Base-by-base conservation (phyloP, 768 basidiomycete species). In the Hydnum rufescens region DNA sequence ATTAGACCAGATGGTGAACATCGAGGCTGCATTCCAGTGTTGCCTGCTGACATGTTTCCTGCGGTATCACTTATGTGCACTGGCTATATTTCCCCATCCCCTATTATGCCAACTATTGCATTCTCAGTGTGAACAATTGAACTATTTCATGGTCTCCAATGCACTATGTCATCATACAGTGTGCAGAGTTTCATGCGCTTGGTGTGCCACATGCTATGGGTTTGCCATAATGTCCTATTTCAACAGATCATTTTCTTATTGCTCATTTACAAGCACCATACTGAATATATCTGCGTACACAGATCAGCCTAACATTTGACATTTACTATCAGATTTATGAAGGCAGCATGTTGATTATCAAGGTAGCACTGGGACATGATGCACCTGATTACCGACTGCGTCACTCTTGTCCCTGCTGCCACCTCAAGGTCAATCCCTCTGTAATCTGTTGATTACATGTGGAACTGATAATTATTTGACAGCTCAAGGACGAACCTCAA, bases 321-420 rank as follows among this genome's bases (percentile, higher is more conserved):
- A 44, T 63, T 0, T 71, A 68, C 53, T 62, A 71, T 5, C 25
- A 51, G 0, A 63, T 69, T 2, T 49, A 49, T 0, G 54, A 55
- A 0, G 5, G 1, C 0, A 59, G 68, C n/a, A 52, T 64, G 19
- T 16, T 19, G 2, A 53, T 44, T 0, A 58, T 68, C n/a, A 25
- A 56, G 3, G 22, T 5, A 4, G 58, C 54, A 3, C 60, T 72
- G 18, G 60, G 61, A 1, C 57, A 61, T 0, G 57, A 66, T 48
- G 36, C 49, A 0, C 59, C 61, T 0, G 42, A 68, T 30, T 72
- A 67, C 65, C 54, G 61, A 2, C 62, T 65, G 2, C 25, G 57
- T 31, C 61, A 70, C 51, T 57, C 62, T 0, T 72, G 70, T 55
- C 64, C 65, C 0, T 54, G 67, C 0, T 71, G 70, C 54, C 53